Base-by-base conservation (phyloP, 495 filamentous ascomycete species). In the Penicillium lividum region DNA sequence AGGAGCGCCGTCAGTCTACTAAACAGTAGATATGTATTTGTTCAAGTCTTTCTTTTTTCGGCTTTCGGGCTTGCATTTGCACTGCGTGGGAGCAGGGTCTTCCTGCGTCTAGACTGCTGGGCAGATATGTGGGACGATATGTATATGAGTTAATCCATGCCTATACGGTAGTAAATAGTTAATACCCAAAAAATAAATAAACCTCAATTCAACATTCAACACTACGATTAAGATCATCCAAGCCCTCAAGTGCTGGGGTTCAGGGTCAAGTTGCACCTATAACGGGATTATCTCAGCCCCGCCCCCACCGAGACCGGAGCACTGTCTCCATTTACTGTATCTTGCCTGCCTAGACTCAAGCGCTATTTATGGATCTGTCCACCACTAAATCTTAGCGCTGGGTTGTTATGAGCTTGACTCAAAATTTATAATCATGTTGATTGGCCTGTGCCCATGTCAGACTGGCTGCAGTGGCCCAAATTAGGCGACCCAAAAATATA, bases 1-100 rank as follows among this genome's bases (percentile, higher is more conserved):
- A 60, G 54, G 52, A 33, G 18, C 66, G 56, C 7, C 63, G 54
- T 25, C 42, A 46, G 11, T 66, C 62, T 13, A 40, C 11, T 36
- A 53, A 54, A 51, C 45, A 53, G 36, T 53, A 67, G 44, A 51
- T 51, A 22, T 63, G 47, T 25, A 34, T 45, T 45, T 13, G 36
- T 15, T 45, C 46, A 4, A 33, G n/a, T 34, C 22, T 36, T 58
- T n/a, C 34, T 22, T n/a, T 54, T 15, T 44, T 18, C 13, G 25
- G 18, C 43, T 18, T 45, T 55, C 42, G 28, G 30, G 11, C 10
- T 46, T 52, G 49, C 50, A 40, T 57, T 58, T 52, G 56, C 47
- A 42, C 38, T 43, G 25, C 38, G 15, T 27, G 44, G 54, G 29
- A 50, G 45, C 54, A 50, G 54, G 33, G 45, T 34, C 44, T 50